phyloP scores from a whole-genome alignment of 1,284 basidiomycete genomes.

The Vanrija humicola region DNA sequence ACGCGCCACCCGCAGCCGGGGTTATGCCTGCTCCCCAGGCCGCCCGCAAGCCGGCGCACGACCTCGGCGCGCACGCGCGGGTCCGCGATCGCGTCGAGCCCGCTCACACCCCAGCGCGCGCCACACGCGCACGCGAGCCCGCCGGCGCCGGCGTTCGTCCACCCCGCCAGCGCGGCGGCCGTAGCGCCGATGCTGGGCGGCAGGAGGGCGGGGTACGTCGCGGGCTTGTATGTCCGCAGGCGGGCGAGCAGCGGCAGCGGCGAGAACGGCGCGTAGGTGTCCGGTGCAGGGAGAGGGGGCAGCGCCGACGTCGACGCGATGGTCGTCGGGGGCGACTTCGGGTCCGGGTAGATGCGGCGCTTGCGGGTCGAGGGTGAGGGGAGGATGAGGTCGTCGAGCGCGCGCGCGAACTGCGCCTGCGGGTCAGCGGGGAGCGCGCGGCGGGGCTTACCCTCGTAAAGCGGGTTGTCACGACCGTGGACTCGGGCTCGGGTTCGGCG shows the following conservation, averaged over 20 bases:
- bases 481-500: background rate
- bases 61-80: constrained; percentile 20
- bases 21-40: constrained; percentile 20
- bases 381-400: constrained; percentile 1
- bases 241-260: constrained; percentile 33
- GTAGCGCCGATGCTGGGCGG: constrained; percentile 16
- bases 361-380: background rate
- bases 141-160: constrained; percentile 21
- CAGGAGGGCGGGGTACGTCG: constrained; percentile 12
- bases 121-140: constrained; percentile 25
- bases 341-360: constrained; percentile 1
- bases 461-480: background rate
- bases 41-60: constrained; percentile 17
- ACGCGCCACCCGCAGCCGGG: constrained; percentile 31
- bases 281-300: constrained; percentile 16
- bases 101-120: constrained; percentile 17
- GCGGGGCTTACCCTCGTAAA: background rate
- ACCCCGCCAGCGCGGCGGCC: constrained; percentile 27
- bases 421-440: background rate
- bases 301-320: constrained; percentile 27
- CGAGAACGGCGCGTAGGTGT: constrained; percentile 31
- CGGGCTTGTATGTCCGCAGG: constrained; percentile 28
- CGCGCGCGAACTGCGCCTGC: constrained; percentile 1
- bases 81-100: constrained; percentile 1
- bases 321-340: background rate